Evolutionary conservation across 371 early-diverging fungal species (phyloP).

Genomic region (Mucor velutinosus): DNA sequence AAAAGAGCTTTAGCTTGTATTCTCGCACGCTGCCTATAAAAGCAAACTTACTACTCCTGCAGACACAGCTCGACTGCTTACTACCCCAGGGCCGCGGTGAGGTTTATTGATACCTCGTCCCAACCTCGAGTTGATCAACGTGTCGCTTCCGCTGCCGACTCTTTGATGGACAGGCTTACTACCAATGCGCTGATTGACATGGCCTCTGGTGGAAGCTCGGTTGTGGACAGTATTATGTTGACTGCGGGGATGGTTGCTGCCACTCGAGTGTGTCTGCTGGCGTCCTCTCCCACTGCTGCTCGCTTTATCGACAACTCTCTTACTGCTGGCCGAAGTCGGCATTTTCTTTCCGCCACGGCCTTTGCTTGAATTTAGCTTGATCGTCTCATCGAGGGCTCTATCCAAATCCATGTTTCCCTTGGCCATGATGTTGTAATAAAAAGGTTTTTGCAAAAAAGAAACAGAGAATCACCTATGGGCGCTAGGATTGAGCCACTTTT

Average conservation of each 20-base stretch:
- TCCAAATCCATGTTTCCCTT: conserved; percentile 18
- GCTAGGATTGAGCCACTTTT: not conserved
- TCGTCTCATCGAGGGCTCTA: conserved; percentile 22
- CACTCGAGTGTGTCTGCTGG: not conserved
- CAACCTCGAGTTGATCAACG: conserved; percentile 5
- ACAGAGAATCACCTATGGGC: not conserved
- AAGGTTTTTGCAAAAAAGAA: not conserved
- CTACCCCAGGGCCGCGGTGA: not conserved
- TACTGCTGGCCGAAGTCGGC: not conserved
- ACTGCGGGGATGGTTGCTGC: not conserved
- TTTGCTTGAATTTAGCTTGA: not conserved
- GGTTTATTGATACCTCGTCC: not conserved
- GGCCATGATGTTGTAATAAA: not conserved
- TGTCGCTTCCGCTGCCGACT: not conserved
- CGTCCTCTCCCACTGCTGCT: not conserved
- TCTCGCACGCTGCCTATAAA: no score
- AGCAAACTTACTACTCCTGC: not conserved
- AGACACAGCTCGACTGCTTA: not conserved
- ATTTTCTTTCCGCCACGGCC: not conserved
- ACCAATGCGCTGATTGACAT: not conserved
- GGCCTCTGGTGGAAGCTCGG: not conserved
- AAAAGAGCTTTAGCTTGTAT: not conserved
- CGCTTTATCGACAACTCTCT: not conserved
- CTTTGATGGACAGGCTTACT: not conserved
- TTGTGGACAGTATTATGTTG: not conserved